Evolutionary conservation across 768 basidiomycete genomes (phyloP).

Genomic region (Trametes sanguinea): DNA sequence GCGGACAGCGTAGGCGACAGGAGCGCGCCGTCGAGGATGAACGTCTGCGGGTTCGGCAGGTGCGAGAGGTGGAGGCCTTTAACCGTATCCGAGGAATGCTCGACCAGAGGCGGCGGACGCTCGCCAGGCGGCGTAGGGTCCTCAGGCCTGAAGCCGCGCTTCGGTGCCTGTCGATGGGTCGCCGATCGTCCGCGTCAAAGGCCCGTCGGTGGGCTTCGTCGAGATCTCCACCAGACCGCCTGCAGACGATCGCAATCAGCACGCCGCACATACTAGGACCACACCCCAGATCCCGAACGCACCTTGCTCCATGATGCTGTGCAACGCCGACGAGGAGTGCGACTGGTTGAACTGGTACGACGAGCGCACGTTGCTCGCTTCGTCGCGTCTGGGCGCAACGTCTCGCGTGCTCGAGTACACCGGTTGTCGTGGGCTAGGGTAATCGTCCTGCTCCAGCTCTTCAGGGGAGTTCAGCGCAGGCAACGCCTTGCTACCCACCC

Average conservation of each 20-base stretch:
- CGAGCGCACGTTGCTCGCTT: background rate
- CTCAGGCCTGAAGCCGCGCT: constrained; percentile 4
- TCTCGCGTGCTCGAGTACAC: constrained; percentile 13
- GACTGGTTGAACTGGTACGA: constrained; percentile 22
- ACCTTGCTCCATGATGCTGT: constrained; percentile 70
- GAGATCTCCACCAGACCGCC: constrained; percentile 62
- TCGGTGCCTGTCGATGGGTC: constrained; percentile 43
- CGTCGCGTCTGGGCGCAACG: background rate
- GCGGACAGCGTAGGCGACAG: constrained; percentile 14
- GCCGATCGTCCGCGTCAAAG: constrained; percentile 46
- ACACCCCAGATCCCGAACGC: background rate
- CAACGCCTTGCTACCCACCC: constrained; percentile 60
- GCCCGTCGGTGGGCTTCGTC: constrained; percentile 40
- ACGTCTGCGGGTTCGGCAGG: constrained; percentile 28
- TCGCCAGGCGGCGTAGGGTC: constrained; percentile 13
- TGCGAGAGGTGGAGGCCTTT: constrained; percentile 23
- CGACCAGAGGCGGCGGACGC: constrained; percentile 11
- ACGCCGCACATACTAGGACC: background rate
- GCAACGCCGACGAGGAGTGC: constrained; percentile 50
- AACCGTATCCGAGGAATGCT: constrained; percentile 23
- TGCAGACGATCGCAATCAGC: constrained; percentile 23
- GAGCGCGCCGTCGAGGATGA: constrained; percentile 21
- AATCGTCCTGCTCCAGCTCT: constrained; percentile 14
- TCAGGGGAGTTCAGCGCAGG: constrained; percentile 26
- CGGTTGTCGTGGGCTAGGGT: constrained; percentile 11